Evolutionary conservation across 169 alveolate species (phyloP), one percentile per base, ranked within the genome.

Genomic region (Plasmodium chabaudi): DNA sequence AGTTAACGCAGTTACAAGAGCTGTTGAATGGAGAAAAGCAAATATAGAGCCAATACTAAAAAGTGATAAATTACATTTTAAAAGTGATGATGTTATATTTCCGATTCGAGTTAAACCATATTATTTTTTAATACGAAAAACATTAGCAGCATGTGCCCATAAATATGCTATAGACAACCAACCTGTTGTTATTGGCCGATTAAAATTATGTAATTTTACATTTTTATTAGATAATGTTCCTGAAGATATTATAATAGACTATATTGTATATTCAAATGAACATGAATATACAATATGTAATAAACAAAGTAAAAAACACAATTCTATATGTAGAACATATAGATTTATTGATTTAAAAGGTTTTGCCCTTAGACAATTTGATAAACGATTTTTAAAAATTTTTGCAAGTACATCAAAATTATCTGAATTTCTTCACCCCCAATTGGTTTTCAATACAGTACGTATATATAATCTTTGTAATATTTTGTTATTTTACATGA

Each of bases 101-200:
- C 88, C 88, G 27, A 61, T 34, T 63, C 61, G 88, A 51, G 49
- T 75, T 21, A 75, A 75, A 44, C 88, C 88, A 61, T 75, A 75
- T 75, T 75, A 75, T 60, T 75, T 74, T 34, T 68, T 75, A 1
- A 75, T 75, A 42, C 61, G 49, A 75, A 75, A 75, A 55, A 57
- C 88, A n/a, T 67, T 75, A 75, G 88, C 88, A 47, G 88, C 88
- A 63, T 63, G 88, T 63, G 56, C 23, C 23, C 88, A 75, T 17
- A 75, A 75, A 42, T 44, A 9, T 5, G 61, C 88, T 23, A 19
- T 75, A 75, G 88, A 75, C 61, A 63, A 75, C 39, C 88, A 75
- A 75, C 88, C 88, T 13, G 61, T 75, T 21, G 88, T 75, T 21
- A 75, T 75, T n/a, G 88, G 72, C 9, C 61, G 88, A 63, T 68